Evolutionary conservation across 495 filamentous ascomycete genomes (phyloP).

Genomic region (Aspergillus sclerotioniger): DNA sequence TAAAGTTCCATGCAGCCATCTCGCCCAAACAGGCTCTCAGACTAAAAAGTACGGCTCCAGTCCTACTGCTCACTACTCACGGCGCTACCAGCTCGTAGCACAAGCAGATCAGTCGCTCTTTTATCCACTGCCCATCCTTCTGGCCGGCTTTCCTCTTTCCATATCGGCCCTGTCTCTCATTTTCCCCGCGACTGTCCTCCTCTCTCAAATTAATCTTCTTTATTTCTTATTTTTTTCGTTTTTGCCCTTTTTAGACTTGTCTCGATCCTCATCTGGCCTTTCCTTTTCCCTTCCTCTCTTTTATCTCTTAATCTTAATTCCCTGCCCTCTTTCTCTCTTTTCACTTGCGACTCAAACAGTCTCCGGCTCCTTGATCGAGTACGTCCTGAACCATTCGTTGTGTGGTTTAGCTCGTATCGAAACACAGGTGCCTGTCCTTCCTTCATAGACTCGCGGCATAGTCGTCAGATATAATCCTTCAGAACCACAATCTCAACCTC

Average conservation of each 20-base stretch:
- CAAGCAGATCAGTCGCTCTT: constrained; percentile 46
- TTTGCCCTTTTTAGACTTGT: constrained; percentile 31
- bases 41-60: constrained; percentile 33
- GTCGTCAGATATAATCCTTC: constrained; percentile 13
- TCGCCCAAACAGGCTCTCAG: constrained; percentile 16
- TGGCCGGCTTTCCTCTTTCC: constrained; percentile 27
- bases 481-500: not conserved
- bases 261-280: constrained; percentile 21
- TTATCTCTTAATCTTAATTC: constrained; percentile 23
- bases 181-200: constrained; percentile 30
- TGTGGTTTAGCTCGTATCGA: constrained; percentile 19
- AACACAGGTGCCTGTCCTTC: constrained; percentile 37
- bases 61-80: constrained; percentile 35
- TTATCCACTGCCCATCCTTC: constrained; percentile 40
- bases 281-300: constrained; percentile 20
- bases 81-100: constrained; percentile 34
- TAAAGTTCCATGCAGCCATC: constrained; percentile 12
- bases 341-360: constrained; percentile 29
- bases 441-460: constrained; percentile 20
- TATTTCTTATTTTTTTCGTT: constrained; percentile 23
- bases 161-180: constrained; percentile 39
- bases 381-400: constrained; percentile 13
- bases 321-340: constrained; percentile 28
- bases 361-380: constrained; percentile 18
- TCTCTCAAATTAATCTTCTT: constrained; percentile 25